Base-by-base conservation (phyloP, 441 rosid genomes). In the Geranium incanum region DNA sequence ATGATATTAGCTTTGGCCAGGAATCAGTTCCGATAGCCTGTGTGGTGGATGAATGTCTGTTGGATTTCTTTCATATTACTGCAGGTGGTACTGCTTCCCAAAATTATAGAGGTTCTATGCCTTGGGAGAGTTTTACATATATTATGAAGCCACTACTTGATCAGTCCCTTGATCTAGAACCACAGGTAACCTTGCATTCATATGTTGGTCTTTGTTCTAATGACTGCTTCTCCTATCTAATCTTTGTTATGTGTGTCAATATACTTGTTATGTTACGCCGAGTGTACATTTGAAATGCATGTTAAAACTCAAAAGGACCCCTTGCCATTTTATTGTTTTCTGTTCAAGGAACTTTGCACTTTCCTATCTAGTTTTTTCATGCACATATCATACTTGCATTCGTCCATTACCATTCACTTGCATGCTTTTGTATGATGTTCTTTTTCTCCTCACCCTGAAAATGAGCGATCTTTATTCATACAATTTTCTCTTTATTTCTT, bases 1-100 rank as follows among this genome's bases (percentile, higher is more conserved):
- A 78, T 70, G 99, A 95, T 81, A 82, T 95, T 81, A 93, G 97
- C 89, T 86, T 81, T 71, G 99, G 98, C 68, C 82, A 80, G 81
- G 99, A 95, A 82, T 69, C 84, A 15, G 82, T 86, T 76, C 91
- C 93, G 16, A 79, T 93, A 37, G 84, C 76, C 68, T 95, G 96
- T 82, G 90, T 89, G 1, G 87, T 89, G 63, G 97, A 88, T 76
- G 94, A 88, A 64, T 83, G 73, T 72, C 77, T 79, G 65, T 69
- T 81, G 69, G 85, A 85, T 82, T 82, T 80, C 6, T 76, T 79
- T 70, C 21, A 77, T 64, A 66, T 72, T 72, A 60, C 55, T 69
- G 77, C 73, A 66, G 79, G 69, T 80, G 69, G 55, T 76, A 67
- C 74, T 33, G 77, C 76, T 68, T 77, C 71, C 78, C 78, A 82